These are phyloP conservation scores for Botrytis fabae DNA, from an alignment of 2,329 filamentous ascomycete species.

Conservation along the genomic window DNA sequence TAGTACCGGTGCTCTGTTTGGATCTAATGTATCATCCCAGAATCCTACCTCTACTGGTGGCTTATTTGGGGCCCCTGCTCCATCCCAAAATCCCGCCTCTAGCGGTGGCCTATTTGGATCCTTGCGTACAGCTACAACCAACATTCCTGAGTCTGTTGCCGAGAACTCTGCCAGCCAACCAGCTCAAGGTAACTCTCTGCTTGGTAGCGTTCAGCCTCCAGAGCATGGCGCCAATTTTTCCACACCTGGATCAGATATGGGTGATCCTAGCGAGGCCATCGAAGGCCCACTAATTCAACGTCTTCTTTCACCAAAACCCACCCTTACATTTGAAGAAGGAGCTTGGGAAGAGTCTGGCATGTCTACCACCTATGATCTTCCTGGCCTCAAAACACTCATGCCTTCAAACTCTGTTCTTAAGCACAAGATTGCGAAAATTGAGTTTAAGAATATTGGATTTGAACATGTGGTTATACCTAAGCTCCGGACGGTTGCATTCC, in stretches of 20 bases:
- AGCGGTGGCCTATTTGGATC: not conserved
- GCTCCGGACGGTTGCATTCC: conserved; percentile 59
- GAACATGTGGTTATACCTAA: conserved; percentile 61
- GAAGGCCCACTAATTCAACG: conserved; percentile 12
- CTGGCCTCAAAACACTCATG: conserved; percentile 55
- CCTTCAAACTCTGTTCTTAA: conserved; percentile 54
- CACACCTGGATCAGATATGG: not conserved
- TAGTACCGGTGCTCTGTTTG: not conserved
- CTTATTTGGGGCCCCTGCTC: not conserved
- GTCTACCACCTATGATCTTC: conserved; percentile 60
- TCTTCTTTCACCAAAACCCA: conserved; percentile 24
- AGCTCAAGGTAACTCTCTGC: not conserved
- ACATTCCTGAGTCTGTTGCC: not conserved
- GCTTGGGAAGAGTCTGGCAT: conserved; percentile 59
- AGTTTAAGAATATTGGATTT: conserved; percentile 53
- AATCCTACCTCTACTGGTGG: not conserved
- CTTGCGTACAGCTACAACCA: not conserved
- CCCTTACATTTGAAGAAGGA: conserved; percentile 52
- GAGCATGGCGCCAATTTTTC: conserved; percentile 6
- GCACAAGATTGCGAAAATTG: conserved; percentile 59
- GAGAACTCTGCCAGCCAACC: not conserved
- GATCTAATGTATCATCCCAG: not conserved
- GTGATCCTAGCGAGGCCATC: not conserved
- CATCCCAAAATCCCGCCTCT: not conserved
- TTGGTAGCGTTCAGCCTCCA: not conserved